Percentiles rank a stretch among this genome's conserved stretches.
Evolutionary conservation across 768 basidiomycete genomes (phyloP).

Genomic region (Tulasnella calospora): DNA sequence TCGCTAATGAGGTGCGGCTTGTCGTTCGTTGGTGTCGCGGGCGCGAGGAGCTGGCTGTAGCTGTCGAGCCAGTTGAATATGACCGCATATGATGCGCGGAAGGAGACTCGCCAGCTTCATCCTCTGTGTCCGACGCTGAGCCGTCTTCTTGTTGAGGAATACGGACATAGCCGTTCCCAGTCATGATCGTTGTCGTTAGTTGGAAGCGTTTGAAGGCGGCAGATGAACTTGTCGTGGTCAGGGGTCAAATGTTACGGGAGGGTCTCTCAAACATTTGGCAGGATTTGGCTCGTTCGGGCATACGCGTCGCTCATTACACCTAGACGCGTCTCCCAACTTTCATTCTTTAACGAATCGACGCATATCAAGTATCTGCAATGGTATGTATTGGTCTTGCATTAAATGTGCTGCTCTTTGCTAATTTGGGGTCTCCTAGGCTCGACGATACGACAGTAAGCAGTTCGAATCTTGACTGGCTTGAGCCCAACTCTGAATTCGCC

Average conservation of each 20-base stretch:
- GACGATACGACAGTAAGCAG: conserved; percentile 88
- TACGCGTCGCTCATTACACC: conserved; percentile 18
- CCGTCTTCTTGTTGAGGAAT: conserved; percentile 23
- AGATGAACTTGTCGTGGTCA: background rate
- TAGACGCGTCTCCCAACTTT: conserved; percentile 5
- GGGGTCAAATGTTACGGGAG: background rate
- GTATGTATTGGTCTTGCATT: background rate
- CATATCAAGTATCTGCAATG: background rate
- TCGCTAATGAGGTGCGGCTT: conserved; percentile 37
- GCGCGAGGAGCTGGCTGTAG: conserved; percentile 43
- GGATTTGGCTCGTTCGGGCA: conserved; percentile 1
- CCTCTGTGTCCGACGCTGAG: conserved; percentile 42
- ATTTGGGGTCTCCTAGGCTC: conserved; percentile 50
- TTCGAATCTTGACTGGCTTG: conserved; percentile 25
- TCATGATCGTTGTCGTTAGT: conserved; percentile 2
- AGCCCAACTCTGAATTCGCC: conserved; percentile 25
- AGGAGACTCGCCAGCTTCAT: conserved; percentile 35
- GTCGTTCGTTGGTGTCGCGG: background rate
- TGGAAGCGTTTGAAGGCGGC: background rate
- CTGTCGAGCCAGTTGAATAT: conserved; percentile 30
- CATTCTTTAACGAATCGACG: background rate
- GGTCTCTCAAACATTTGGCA: conserved; percentile 16
- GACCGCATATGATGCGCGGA: conserved; percentile 32
- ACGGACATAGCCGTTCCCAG: conserved; percentile 17
- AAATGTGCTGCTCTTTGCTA: background rate